phyloP scores from a whole-genome alignment of 352 stramenopile species.

The Pythium rhizo-oryzae region DNA sequence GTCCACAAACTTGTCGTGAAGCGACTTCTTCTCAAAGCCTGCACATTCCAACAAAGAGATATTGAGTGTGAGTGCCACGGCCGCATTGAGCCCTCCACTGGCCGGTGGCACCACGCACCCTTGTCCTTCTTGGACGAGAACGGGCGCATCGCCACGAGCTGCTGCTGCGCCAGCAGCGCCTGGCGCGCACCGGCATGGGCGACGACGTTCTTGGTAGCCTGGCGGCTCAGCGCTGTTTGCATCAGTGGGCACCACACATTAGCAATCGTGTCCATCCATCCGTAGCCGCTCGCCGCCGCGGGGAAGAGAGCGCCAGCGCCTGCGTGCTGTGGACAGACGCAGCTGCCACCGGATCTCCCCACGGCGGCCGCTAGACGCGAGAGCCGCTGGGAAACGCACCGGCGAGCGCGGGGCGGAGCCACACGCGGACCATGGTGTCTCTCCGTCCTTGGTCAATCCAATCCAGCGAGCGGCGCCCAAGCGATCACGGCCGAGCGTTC shows the following conservation, averaged over 20 bases:
- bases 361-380: not conserved
- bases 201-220: constrained; percentile 25
- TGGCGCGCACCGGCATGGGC: constrained; percentile 22
- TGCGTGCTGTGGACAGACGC: not conserved
- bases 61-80: not conserved
- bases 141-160: constrained; percentile 14
- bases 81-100: not conserved
- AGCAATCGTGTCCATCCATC: constrained; percentile 12
- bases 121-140: constrained; percentile 67
- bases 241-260: constrained; percentile 6
- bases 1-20: constrained; percentile 60
- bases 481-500: constrained; percentile 34
- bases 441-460: constrained; percentile 26
- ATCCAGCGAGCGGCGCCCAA: constrained; percentile 28
- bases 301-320: constrained; percentile 5
- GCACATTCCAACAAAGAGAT: not conserved
- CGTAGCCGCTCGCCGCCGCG: not conserved
- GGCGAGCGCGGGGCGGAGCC: constrained; percentile 59
- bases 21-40: constrained; percentile 52
- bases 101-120: constrained; percentile 29
- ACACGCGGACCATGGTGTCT: constrained; percentile 70
- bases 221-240: constrained; percentile 28
- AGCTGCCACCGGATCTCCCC: not conserved
- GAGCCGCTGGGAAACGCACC: constrained; percentile 30
- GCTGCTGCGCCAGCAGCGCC: constrained; percentile 23